Evolutionary conservation across 345 rosid genomes (phyloP).

Genomic region (Populus euphratica): DNA sequence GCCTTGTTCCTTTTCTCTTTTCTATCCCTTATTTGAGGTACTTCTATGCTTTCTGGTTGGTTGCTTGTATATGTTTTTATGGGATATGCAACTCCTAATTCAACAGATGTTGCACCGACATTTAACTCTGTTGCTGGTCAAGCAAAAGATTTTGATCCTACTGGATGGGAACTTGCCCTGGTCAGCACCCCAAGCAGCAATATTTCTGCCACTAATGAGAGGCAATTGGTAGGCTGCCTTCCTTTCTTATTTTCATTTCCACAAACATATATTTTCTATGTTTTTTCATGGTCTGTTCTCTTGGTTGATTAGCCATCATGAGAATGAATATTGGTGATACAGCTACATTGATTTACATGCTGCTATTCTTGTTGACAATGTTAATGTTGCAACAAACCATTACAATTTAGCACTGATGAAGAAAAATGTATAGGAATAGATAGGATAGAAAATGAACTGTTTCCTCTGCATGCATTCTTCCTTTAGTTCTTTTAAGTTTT

Average conservation of each 20-base stretch:
- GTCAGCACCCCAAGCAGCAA: slow-evolving; percentile 69
- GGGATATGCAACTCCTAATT: slow-evolving; percentile 1
- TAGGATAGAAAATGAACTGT: neutral
- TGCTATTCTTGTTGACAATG: neutral
- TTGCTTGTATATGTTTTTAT: slow-evolving; percentile 3
- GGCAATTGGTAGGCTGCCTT: slow-evolving; percentile 67
- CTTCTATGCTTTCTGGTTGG: neutral
- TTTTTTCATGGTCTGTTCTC: neutral
- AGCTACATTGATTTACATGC: neutral
- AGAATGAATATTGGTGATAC: neutral
- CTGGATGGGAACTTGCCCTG: slow-evolving; percentile 96
- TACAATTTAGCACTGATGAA: neutral
- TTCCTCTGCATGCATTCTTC: neutral
- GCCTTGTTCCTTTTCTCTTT: neutral
- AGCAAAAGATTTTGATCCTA: slow-evolving; percentile 66
- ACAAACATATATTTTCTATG: neutral
- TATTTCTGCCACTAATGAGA: slow-evolving; percentile 71
- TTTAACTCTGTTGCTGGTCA: slow-evolving; percentile 49
- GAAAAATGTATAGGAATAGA: neutral
- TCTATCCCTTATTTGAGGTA: neutral
- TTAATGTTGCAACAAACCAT: neutral
- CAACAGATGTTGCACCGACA: slow-evolving; percentile 47
- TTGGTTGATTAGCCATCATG: neutral
- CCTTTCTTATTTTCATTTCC: neutral
- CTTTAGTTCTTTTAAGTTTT: neutral